A percentile compares a stretch with the other conserved stretches of the same genome.
These are phyloP conservation scores for Albifimbria verrucaria DNA, from an alignment of 2,329 filamentous ascomycete genomes.

Conservation along the genomic window DNA sequence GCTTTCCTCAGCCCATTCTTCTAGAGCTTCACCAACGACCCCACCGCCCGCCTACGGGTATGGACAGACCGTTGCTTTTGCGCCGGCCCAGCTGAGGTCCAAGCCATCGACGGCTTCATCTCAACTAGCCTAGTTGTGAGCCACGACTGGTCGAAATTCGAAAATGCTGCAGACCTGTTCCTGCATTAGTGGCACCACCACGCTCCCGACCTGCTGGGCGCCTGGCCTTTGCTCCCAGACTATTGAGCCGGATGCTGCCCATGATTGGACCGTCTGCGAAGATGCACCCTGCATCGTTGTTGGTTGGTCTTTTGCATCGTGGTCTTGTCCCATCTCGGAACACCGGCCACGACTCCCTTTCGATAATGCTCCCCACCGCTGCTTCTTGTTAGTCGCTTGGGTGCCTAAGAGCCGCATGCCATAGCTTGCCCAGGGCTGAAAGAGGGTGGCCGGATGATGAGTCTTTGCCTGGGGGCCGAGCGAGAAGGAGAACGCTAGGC, in stretches of 20 bases:
- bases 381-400: not conserved
- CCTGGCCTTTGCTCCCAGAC: not conserved
- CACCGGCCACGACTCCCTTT: not conserved
- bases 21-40: too few relatives aligned
- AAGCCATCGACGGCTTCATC: too few relatives aligned
- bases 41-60: too few relatives aligned
- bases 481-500: not conserved
- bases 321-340: not conserved
- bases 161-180: too few relatives aligned
- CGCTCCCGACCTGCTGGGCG: not conserved
- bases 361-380: not conserved
- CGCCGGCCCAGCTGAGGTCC: too few relatives aligned
- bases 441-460: not conserved
- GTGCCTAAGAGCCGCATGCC: not conserved
- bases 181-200: slow-evolving; percentile 14
- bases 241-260: not conserved
- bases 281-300: not conserved
- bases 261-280: not conserved
- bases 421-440: not conserved
- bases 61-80: too few relatives aligned
- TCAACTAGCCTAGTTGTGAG: not conserved
- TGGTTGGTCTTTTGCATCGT: not conserved
- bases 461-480: not conserved
- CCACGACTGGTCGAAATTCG: too few relatives aligned
- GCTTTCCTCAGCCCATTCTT: too few relatives aligned